A percentile compares a stretch with the other conserved stretches of the same genome.
phyloP scores from a whole-genome alignment of 129 eudicot genomes.

The Dittrichia graveolens region DNA sequence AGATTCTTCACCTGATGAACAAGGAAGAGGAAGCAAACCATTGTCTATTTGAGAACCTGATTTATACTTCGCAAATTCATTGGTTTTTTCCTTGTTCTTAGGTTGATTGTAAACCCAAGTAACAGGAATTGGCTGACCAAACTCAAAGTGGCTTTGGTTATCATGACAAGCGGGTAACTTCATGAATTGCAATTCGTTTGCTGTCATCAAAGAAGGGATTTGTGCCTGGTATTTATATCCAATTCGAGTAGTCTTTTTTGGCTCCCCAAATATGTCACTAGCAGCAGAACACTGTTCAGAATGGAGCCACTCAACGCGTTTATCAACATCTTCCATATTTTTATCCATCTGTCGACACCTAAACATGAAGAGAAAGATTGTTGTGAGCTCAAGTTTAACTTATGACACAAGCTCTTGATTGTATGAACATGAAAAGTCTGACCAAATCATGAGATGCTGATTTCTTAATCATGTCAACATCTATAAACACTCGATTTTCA shows the following conservation, averaged over 20 bases:
- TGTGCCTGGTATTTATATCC: constrained; percentile 52
- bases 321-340: constrained; percentile 21
- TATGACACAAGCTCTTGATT: background rate
- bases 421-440: background rate
- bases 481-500: no score
- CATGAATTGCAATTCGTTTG: constrained; percentile 19
- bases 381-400: constrained; percentile 8
- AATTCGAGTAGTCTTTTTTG: constrained; percentile 39
- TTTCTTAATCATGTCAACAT: no score
- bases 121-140: constrained; percentile 23
- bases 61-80: background rate
- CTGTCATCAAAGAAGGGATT: constrained; percentile 34
- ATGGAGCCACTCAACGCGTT: constrained; percentile 10
- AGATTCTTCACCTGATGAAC: constrained; percentile 31
- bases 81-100: constrained; percentile 11
- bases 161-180: constrained; percentile 19
- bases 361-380: background rate
- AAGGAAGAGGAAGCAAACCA: constrained; percentile 33
- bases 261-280: constrained; percentile 40
- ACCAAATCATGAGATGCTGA: background rate
- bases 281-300: constrained; percentile 31
- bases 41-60: background rate
- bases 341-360: constrained; percentile 9
- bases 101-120: constrained; percentile 42
- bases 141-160: constrained; percentile 10